Base-by-base conservation (phyloP, 345 rosid species). In the Rhizophora apiculata region DNA sequence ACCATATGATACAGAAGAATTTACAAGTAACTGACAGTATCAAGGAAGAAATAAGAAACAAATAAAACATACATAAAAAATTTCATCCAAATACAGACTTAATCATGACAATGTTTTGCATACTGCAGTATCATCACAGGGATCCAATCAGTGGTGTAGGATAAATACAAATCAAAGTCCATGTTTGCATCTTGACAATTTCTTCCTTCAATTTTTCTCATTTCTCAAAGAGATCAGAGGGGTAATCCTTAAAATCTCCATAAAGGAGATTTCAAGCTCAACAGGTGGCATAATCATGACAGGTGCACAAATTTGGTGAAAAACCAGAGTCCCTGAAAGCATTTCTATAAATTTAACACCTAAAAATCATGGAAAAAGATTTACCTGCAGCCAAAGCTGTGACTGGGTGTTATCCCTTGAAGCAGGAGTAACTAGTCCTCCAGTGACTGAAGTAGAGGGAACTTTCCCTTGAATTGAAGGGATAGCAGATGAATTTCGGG, bases 301-400 rank as follows among this genome's bases (percentile, higher is more conserved):
- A 15, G 49, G 6, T 34, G 10, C 49, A 43, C 49, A 43, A 43
- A 13, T 56, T 8, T 24, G 31, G 31, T 10, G 18, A 3, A 43
- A 43, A 43, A 43, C 19, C 49, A 3, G 3, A 19, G 6, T 43
- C 49, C 48, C 19, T 11, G 18, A 43, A 43, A 11, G 16, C 16
- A 26, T 27, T 55, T 21, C 60, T 16, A 56, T 56, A 3, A 22
- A 56, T 56, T 24, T 56, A 56, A 24, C 30, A 56, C 60, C 60
- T 1, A 56, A 22, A 56, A 13, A 24, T 26, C 31, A 24, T 57
- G 15, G 8, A 65, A 5, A 31, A 46, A 60, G 32, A 66, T 21
- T 55, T 24, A 92, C 97, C 91, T 90, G 99, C 51, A 95, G 73
- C 99, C 99, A 92, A 63, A 86, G 82, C 68, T 85, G 96, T 46